phyloP scores from a whole-genome alignment of 306 rosid genomes.

The Benincasa hispida region DNA sequence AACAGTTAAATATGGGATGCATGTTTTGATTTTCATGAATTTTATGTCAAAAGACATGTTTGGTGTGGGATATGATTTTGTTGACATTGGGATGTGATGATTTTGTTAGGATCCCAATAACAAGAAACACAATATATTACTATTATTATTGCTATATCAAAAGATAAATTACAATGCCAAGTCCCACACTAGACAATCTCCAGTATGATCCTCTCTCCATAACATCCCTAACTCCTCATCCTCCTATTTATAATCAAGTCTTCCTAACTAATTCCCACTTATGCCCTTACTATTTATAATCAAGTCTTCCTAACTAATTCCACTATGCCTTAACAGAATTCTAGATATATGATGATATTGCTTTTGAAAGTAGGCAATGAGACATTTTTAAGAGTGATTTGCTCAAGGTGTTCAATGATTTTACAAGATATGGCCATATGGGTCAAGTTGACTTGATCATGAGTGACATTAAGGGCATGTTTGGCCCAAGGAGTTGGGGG shows the following conservation, averaged over 20 bases:
- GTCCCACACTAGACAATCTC: neutral
- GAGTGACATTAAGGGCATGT: neutral
- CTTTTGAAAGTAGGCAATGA: neutral
- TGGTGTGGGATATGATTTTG: neutral
- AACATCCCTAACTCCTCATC: neutral
- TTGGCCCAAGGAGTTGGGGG: too few species aligned
- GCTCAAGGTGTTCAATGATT: neutral
- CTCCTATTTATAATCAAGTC: neutral
- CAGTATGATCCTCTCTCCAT: neutral
- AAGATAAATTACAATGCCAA: neutral
- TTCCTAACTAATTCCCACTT: neutral
- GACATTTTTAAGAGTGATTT: neutral
- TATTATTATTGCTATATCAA: neutral
- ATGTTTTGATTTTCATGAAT: neutral
- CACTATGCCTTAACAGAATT: neutral
- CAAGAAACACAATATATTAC: neutral
- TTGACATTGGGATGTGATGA: neutral
- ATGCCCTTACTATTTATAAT: too few species aligned
- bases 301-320: neutral
- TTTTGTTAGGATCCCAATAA: neutral
- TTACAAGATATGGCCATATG: neutral
- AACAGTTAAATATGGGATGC: neutral
- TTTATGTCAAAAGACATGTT: neutral
- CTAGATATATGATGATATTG: neutral
- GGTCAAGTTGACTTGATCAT: neutral